Conservation (phyloP, 371 early-diverging fungal genomes). For the Massospora cicadina region DNA sequence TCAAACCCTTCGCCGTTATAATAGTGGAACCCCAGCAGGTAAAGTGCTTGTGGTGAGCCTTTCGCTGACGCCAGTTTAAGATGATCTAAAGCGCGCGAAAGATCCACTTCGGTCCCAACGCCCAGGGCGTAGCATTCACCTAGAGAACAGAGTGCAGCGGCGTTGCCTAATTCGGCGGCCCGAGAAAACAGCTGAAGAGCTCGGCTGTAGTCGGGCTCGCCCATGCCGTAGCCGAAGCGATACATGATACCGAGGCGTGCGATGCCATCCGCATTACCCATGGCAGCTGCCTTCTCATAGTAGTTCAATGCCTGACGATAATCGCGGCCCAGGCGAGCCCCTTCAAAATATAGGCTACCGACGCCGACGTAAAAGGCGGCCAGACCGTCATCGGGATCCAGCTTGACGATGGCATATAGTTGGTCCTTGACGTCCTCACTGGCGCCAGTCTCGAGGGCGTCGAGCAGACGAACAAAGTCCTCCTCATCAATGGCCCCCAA, state of each 20-base stretch:
- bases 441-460: not conserved
- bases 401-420: slow-evolving; percentile 2
- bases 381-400: slow-evolving; percentile 1
- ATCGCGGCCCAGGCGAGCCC: slow-evolving; percentile 2
- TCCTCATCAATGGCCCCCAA: slow-evolving; percentile 9
- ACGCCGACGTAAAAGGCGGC: slow-evolving; percentile 3
- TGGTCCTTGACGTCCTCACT: not conserved
- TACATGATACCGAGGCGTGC: slow-evolving; percentile 35
- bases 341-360: slow-evolving; percentile 7
- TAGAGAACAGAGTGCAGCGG: slow-evolving; percentile 64
- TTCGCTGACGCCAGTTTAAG: slow-evolving; percentile 57
- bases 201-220: slow-evolving; percentile 26
- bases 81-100: slow-evolving; percentile 54
- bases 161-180: slow-evolving; percentile 34
- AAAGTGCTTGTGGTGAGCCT: slow-evolving; percentile 58
- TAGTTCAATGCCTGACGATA: slow-evolving; percentile 17
- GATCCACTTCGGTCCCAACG: slow-evolving; percentile 36
- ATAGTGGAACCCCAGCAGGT: slow-evolving; percentile 35
- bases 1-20: slow-evolving; percentile 28
- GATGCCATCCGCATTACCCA: slow-evolving; percentile 20
- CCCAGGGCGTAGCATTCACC: slow-evolving; percentile 69
- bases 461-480: not conserved
- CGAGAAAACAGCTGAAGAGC: slow-evolving; percentile 26
- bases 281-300: slow-evolving; percentile 23
- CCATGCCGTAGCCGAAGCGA: slow-evolving; percentile 17